Evolutionary conservation across 2,329 filamentous ascomycete genomes (phyloP).

Genomic region (Plectosphaerella plurivora): DNA sequence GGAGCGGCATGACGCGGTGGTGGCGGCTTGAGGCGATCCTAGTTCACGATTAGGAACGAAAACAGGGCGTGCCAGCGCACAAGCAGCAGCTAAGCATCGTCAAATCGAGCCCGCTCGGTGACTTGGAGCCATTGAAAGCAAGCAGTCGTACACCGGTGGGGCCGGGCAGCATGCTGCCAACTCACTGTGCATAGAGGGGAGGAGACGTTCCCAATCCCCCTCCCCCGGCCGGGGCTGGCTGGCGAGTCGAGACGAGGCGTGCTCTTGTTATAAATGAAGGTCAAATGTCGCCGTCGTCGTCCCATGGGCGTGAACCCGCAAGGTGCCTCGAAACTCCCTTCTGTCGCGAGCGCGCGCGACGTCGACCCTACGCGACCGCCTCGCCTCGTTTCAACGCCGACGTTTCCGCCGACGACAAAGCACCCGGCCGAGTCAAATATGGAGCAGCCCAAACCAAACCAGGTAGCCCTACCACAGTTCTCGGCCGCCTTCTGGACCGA

Average conservation of each 20-base stretch:
- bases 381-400: not conserved
- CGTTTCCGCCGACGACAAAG: not conserved
- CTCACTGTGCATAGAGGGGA: conserved; percentile 13
- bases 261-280: not conserved
- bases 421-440: not conserved
- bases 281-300: not conserved
- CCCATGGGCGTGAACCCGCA: not conserved
- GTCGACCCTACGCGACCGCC: not conserved
- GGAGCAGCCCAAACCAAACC: not conserved
- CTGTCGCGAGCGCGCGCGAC: not conserved
- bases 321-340: no score
- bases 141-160: conserved; percentile 13
- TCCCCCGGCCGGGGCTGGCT: not conserved
- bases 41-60: not conserved
- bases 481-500: not conserved
- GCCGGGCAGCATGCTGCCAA: conserved; percentile 13
- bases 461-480: not conserved
- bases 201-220: not conserved
- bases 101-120: not conserved
- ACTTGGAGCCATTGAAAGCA: conserved; percentile 10
- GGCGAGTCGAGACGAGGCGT: not conserved
- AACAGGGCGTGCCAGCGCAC: conserved; percentile 2
- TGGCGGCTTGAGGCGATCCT: not conserved
- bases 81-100: conserved; percentile 3
- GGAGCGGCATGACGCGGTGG: not conserved